Evolutionary conservation across 768 basidiomycete species (phyloP), one percentile per base, ranked within the genome.

Genomic region (Glaciozyma antarctica): DNA sequence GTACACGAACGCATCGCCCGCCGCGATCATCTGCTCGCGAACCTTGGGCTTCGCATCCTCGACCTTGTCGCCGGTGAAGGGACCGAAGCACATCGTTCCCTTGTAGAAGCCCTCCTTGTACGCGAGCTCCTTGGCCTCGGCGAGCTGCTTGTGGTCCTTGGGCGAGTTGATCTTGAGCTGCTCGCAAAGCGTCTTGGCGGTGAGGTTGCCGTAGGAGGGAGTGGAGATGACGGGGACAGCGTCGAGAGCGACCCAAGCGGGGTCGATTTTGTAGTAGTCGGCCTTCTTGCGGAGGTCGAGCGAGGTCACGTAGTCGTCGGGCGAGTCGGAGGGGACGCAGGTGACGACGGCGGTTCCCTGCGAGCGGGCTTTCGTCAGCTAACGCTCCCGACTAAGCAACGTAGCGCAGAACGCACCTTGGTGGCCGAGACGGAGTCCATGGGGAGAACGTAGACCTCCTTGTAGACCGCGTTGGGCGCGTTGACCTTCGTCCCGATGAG

Each of bases 21-120:
- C 79, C 63, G 83, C 82, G 75, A 95, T 89, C 83, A 98, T 85
- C 59, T 81, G 81, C 67, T 86, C 85, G 70, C 91, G 81, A 44
- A 97, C 91, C 77, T 88, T 90, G 49, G 81, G 79, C 78, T 98
- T 99, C 58, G 92, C 94, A 59, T 91, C 90, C 77, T 90, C 86
- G 17, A 97, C 94, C 17, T 84, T 78, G 77, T 84, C 76, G 32
- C 94, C 95, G 77, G 88, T 88, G 80, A 86, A 98, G 69, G 93
- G 87, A 53, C 94, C 95, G 15, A 89, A 83, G 60, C 85, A 67
- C 93, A 99, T 97, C 7, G 82, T 86, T 16, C 95, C 95, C 73
- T 82, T 84, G 77, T 97, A 97, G 82, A 97, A 97, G 26, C 95
- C 95, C 77, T 97, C 94, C 79, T 95, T 98, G 79, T 98, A 98